Percentiles rank a stretch among this genome's conserved stretches.
These are phyloP conservation scores for Silene uniflora DNA, from an alignment of 148 eudicot species.

Conservation along the genomic window DNA sequence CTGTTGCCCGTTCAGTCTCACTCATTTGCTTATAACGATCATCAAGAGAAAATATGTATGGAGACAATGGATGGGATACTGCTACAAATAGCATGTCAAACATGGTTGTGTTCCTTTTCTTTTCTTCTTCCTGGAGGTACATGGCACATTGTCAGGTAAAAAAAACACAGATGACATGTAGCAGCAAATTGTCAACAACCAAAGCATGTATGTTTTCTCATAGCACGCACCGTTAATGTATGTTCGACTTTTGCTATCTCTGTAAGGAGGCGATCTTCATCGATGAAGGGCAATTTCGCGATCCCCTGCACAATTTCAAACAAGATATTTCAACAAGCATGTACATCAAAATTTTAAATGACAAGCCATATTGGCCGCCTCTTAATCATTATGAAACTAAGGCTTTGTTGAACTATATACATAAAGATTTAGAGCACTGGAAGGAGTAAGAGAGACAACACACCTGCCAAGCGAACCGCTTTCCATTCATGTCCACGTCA, in stretches of 20 bases:
- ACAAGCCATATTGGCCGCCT: too few species aligned
- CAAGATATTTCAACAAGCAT: constrained; percentile 7
- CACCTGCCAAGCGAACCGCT: constrained; percentile 95
- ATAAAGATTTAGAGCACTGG: not conserved
- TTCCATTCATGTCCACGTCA: constrained; percentile 96
- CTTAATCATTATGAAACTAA: not conserved
- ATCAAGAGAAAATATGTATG: constrained; percentile 87
- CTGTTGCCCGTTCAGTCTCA: constrained; percentile 42
- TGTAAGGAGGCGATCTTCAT: constrained; percentile 78
- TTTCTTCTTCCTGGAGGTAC: constrained; percentile 66
- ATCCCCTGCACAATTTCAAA: constrained; percentile 51
- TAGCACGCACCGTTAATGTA: constrained; percentile 62
- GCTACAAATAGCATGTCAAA: constrained; percentile 83
- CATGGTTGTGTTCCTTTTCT: constrained; percentile 75
- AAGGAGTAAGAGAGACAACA: constrained; percentile 3
- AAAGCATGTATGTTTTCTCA: not conserved
- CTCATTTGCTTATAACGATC: constrained; percentile 78
- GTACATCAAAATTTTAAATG: not conserved
- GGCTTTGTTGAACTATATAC: not conserved
- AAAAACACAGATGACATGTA: not conserved
- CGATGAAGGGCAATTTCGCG: constrained; percentile 90
- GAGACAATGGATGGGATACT: constrained; percentile 73
- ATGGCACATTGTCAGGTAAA: constrained; percentile 2
- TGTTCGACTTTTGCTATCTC: constrained; percentile 82
- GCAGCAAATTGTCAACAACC: not conserved